phyloP scores from a whole-genome alignment of 805 yeast species.

The Saitoella complicata region DNA sequence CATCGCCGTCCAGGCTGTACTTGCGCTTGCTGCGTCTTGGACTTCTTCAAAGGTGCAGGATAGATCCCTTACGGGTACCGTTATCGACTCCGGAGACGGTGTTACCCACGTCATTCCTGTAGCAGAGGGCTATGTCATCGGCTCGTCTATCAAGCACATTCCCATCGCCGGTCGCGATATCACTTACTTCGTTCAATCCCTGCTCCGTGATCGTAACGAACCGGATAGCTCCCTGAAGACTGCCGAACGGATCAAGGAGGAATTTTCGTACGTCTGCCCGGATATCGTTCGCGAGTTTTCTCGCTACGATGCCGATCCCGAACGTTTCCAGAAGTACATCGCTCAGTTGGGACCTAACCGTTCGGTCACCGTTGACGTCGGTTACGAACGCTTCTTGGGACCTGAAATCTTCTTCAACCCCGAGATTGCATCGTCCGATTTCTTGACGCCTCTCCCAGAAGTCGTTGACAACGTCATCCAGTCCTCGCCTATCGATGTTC shows the following conservation, averaged over 20 bases:
- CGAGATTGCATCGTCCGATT: conserved; percentile 89
- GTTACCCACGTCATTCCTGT: conserved; percentile 98
- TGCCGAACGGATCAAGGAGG: conserved; percentile 92
- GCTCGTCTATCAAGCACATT: conserved; percentile 89
- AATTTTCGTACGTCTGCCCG: conserved; percentile 93
- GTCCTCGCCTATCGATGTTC: conserved; percentile 90
- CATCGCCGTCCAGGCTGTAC: conserved; percentile 97
- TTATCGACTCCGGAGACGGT: conserved; percentile 97
- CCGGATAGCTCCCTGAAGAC: conserved; percentile 83
- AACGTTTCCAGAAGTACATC: conserved; percentile 80
- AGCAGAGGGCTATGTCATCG: conserved; percentile 97
- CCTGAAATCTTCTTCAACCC: conserved; percentile 99
- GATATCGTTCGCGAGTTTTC: conserved; percentile 93
- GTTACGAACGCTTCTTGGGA: conserved; percentile 93
- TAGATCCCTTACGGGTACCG: conserved; percentile 94
- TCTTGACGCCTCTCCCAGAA: conserved; percentile 87
- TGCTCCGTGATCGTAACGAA: conserved; percentile 94
- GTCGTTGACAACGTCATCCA: conserved; percentile 93
- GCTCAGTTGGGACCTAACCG: conserved; percentile 62
- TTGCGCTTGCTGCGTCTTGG: conserved; percentile 98
- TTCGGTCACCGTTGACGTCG: conserved; percentile 68
- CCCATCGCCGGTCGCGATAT: conserved; percentile 99
- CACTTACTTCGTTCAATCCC: conserved; percentile 78
- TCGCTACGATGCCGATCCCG: conserved; percentile 87
- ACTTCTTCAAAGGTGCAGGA: conserved; percentile 90